Conservation (phyloP, 495 filamentous ascomycete genomes). For the Podospora sp. region DNA sequence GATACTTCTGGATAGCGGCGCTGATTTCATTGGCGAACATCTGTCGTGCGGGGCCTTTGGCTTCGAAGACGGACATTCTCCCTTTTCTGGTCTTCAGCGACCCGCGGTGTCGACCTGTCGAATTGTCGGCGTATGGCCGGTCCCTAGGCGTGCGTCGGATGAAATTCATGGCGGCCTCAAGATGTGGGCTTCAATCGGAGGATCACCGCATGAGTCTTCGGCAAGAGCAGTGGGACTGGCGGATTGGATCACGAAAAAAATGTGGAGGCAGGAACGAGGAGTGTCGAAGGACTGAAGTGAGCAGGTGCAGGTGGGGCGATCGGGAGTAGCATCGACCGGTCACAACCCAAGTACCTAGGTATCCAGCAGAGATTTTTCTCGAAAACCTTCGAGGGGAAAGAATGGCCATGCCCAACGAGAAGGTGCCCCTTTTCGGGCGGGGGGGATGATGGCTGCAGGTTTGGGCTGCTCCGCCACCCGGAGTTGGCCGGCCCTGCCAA, state of each 20-base stretch:
- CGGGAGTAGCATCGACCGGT: background rate
- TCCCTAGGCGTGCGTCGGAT: constrained; percentile 1
- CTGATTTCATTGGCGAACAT: background rate
- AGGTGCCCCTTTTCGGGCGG: too few species aligned
- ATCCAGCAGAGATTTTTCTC: background rate
- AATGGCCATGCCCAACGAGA: too few species aligned
- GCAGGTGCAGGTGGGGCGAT: background rate
- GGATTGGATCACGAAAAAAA: background rate
- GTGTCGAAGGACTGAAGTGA: background rate
- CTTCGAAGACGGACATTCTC: constrained; percentile 13
- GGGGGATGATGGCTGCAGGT: background rate
- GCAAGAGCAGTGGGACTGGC: background rate
- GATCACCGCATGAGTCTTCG: background rate
- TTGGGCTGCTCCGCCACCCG: too few species aligned
- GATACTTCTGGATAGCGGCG: background rate
- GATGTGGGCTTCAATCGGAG: background rate
- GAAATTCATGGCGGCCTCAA: background rate
- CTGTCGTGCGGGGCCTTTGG: constrained; percentile 14
- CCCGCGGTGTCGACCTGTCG: constrained; percentile 12
- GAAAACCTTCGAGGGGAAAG: too few species aligned
- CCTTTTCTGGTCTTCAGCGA: background rate
- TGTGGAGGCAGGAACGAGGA: background rate
- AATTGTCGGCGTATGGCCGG: constrained; percentile 18
- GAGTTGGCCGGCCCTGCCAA: too few species aligned
- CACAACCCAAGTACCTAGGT: too few species aligned